Percentiles rank a stretch among this genome's conserved stretches.
Evolutionary conservation across 2,329 filamentous ascomycete genomes (phyloP).

Genomic region (Phaeosphaeriaceae sp.): DNA sequence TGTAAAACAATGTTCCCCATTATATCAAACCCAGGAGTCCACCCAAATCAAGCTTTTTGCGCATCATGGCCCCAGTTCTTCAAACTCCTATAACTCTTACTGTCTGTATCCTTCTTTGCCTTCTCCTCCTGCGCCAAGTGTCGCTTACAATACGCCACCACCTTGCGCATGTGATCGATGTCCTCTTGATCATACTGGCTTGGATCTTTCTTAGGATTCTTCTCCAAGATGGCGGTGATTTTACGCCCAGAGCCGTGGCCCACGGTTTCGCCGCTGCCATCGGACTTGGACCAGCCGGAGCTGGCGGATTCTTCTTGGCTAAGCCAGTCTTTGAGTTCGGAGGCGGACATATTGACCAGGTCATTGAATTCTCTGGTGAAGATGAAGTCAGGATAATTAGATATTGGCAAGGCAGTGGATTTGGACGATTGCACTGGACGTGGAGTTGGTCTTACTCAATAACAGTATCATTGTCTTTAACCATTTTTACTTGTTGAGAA

Average conservation of each 20-base stretch:
- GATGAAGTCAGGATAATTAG: neutral
- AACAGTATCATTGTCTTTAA: conserved; percentile 60
- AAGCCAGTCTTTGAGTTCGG: conserved; percentile 69
- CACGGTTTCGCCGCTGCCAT: conserved; percentile 64
- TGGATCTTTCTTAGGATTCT: conserved; percentile 65
- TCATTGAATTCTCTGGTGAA: conserved; percentile 67
- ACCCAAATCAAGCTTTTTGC: conserved; percentile 22
- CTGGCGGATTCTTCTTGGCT: conserved; percentile 63
- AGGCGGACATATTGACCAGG: conserved; percentile 69
- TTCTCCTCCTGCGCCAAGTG: conserved; percentile 70
- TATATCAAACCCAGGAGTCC: no score
- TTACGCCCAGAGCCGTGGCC: conserved; percentile 69
- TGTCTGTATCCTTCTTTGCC: conserved; percentile 62
- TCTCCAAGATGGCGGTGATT: conserved; percentile 68
- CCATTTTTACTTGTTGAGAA: conserved; percentile 54
- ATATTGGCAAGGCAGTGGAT: no score
- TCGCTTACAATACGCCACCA: conserved; percentile 70
- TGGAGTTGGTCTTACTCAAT: no score
- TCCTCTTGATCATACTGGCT: conserved; percentile 64
- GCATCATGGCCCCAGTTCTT: conserved; percentile 48
- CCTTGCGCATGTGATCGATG: conserved; percentile 67
- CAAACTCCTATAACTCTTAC: conserved; percentile 59
- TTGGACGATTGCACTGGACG: no score
- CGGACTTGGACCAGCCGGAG: conserved; percentile 66
- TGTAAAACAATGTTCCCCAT: no score